A percentile compares a stretch with the other conserved stretches of the same genome.
phyloP scores from a whole-genome alignment of 2,329 filamentous ascomycete species.

The Neofusicoccum umdonicola region DNA sequence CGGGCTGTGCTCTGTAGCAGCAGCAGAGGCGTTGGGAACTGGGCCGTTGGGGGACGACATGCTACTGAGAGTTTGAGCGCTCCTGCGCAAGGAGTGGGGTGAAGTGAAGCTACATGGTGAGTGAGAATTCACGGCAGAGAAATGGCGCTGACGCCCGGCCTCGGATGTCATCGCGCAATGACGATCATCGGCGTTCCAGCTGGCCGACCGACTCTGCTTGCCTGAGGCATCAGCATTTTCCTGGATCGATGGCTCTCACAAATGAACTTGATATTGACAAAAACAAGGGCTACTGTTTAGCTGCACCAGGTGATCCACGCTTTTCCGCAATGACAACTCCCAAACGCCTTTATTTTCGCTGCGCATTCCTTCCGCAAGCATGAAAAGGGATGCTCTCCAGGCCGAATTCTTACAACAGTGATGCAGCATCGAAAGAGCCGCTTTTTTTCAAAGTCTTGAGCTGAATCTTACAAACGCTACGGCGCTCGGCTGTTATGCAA shows the following conservation, averaged over 20 bases:
- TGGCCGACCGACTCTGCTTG: neutral
- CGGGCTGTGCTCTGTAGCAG: conserved; percentile 15
- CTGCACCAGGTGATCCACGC: too few relatives aligned
- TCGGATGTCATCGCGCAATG: conserved; percentile 2
- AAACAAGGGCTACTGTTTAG: too few relatives aligned
- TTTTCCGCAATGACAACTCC: too few relatives aligned
- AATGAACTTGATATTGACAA: too few relatives aligned
- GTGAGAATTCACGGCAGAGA: neutral
- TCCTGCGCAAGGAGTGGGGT: neutral
- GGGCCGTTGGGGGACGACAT: neutral
- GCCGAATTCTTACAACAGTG: too few relatives aligned
- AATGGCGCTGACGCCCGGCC: neutral
- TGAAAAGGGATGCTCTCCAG: too few relatives aligned
- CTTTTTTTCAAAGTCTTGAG: too few relatives aligned
- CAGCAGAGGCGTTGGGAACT: neutral
- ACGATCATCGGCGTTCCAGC: neutral
- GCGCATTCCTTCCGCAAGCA: too few relatives aligned
- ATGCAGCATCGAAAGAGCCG: too few relatives aligned
- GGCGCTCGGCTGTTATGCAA: conserved; percentile 12
- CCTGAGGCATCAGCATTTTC: neutral
- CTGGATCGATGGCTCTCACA: too few relatives aligned
- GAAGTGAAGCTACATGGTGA: neutral
- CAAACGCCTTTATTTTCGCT: too few relatives aligned
- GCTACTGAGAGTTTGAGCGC: neutral
- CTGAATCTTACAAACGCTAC: neutral